Base-by-base conservation (phyloP, 202 grass and related monocot genomes). In the Digitaria exilis region DNA sequence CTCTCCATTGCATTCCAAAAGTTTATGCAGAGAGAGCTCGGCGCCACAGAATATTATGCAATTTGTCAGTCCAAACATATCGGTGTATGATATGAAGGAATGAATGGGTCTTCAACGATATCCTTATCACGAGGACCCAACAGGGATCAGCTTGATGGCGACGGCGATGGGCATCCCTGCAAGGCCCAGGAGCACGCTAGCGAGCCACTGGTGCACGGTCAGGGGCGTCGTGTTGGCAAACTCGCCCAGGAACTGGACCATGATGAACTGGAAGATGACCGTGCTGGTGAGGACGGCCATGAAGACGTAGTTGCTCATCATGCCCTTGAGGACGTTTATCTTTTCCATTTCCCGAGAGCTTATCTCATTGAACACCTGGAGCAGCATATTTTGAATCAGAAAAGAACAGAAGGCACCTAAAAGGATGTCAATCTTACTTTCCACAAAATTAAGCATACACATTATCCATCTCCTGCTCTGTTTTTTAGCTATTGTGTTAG, bases 261-360 rank as follows among this genome's bases (percentile, higher is more conserved):
- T 97, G 80, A 91, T 90, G 81, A 90, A 79, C 88, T 97, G 95
- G 82, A 97, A 93, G 85, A 94, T 39, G 9, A 94, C 88, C 0
- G 95, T 97, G 86, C 81, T 93, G 25, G 25, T 45, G 25, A 97
- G 86, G 44, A 97, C 95, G 5, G 75, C 57, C 84, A 94, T 83
- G 79, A 97, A 97, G 16, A 94, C 92, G 1, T 88, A 90, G 76
- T 97, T 97, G 18, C 88, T 86, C 25, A 88, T 64, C 45, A 97
- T 94, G 65, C 95, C 95, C 66, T 84, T 85, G 49, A 97, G 90
- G 61, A 97, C 95, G 78, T 97, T 90, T 73, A 95, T 78, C 84
- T 89, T 97, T 82, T 97, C 95, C 95, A 94, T 97, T 81, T 97
- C 95, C 85, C 95, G 87, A 5, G 95, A 97, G 84, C 90, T 94